phyloP scores from a whole-genome alignment of 2,329 filamentous ascomycete species.

The Teratosphaeria zuluensis region DNA sequence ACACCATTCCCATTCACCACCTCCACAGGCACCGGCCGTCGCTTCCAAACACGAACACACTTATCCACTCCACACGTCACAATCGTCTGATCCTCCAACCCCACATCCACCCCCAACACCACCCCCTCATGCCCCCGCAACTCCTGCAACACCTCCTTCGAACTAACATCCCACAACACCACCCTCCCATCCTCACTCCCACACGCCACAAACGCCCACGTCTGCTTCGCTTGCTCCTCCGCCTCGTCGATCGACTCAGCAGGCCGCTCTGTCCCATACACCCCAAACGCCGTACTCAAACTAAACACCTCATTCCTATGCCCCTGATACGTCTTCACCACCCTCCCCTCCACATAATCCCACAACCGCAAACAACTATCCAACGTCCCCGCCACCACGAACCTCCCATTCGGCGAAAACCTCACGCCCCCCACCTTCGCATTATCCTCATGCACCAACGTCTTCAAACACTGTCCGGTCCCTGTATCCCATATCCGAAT shows the following conservation, averaged over 20 bases:
- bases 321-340: constrained; percentile 95
- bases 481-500: constrained; percentile 94
- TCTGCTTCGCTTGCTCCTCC: constrained; percentile 15
- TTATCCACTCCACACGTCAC: constrained; percentile 55
- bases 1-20: not conserved
- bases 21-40: constrained; percentile 3
- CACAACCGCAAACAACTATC: constrained; percentile 85
- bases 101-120: constrained; percentile 52
- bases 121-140: constrained; percentile 48
- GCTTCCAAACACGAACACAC: constrained; percentile 52
- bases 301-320: constrained; percentile 78
- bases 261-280: constrained; percentile 38
- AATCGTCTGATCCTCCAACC: constrained; percentile 29
- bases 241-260: constrained; percentile 1
- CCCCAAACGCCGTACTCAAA: constrained; percentile 74
- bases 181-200: constrained; percentile 83
- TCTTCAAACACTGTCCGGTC: constrained; percentile 89
- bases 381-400: constrained; percentile 81
- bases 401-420: constrained; percentile 90
- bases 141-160: constrained; percentile 70
- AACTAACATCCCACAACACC: constrained; percentile 82
- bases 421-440: constrained; percentile 79
- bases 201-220: constrained; percentile 59
- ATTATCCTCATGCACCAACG: constrained; percentile 92
- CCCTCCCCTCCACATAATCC: constrained; percentile 86